phyloP scores from a whole-genome alignment of 202 grass and related monocot genomes.

The Miscanthus sacchariflorus region DNA sequence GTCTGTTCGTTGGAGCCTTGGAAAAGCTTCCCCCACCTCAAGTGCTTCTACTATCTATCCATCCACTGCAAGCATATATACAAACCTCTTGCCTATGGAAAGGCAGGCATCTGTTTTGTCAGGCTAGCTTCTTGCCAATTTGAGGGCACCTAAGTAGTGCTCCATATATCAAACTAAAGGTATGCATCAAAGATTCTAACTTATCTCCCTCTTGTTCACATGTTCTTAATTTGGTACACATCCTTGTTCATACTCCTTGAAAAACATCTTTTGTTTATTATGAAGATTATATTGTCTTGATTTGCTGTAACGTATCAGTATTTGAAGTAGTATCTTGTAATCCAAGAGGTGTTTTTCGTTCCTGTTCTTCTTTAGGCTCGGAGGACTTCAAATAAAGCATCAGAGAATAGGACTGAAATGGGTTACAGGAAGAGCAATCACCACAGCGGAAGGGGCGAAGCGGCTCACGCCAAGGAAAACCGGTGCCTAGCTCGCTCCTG shows the following conservation, averaged over 20 bases:
- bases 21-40: slow-evolving; percentile 36
- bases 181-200: slow-evolving; percentile 42
- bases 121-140: not conserved
- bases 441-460: slow-evolving; percentile 25
- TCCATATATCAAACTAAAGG: slow-evolving; percentile 40
- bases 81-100: not conserved
- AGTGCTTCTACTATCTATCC: not conserved
- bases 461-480: not conserved
- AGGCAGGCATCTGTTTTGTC: slow-evolving; percentile 14
- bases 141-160: slow-evolving; percentile 22
- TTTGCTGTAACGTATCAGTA: not conserved
- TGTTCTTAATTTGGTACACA: not conserved
- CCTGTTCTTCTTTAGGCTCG: slow-evolving; percentile 5
- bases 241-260: not conserved
- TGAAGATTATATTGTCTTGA: not conserved
- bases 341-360: not conserved
- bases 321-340: not conserved
- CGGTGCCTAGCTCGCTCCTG: slow-evolving; percentile 27
- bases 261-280: not conserved
- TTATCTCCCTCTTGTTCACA: slow-evolving; percentile 34
- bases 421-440: slow-evolving; percentile 31
- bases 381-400: not conserved
- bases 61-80: slow-evolving; percentile 1
- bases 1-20: slow-evolving; percentile 31
- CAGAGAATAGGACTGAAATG: slow-evolving; percentile 28